Conservation (phyloP, 371 early-diverging fungal species). For the Saksenaea oblongispora region DNA sequence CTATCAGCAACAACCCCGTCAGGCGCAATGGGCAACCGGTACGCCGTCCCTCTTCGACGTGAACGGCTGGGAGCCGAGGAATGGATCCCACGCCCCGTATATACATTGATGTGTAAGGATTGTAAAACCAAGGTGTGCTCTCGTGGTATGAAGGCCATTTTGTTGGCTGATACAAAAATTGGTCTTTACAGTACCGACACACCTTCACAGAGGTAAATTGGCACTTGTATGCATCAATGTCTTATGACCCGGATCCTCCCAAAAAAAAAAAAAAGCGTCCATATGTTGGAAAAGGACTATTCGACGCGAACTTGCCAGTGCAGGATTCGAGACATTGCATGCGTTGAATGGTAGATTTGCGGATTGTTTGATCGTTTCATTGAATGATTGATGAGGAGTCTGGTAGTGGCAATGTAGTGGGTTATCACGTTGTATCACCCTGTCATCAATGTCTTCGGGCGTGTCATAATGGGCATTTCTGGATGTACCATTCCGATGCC, state of each 20-base stretch:
- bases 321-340: slow-evolving; percentile 93
- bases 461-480: slow-evolving; percentile 96
- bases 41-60: not conserved
- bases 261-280: slow-evolving; percentile 58
- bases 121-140: slow-evolving; percentile 61
- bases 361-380: not conserved
- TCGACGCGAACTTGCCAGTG: slow-evolving; percentile 91
- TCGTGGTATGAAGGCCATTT: slow-evolving; percentile 87
- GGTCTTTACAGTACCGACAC: slow-evolving; percentile 87
- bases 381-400: not conserved
- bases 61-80: not conserved
- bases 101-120: slow-evolving; percentile 38
- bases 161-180: slow-evolving; percentile 87
- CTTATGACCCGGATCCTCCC: not conserved
- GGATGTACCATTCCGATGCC: slow-evolving; percentile 94
- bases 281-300: slow-evolving; percentile 89
- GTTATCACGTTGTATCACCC: slow-evolving; percentile 96
- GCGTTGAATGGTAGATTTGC: slow-evolving; percentile 77
- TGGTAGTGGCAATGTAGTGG: slow-evolving; percentile 87
- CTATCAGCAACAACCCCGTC: too few relatives aligned
- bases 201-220: slow-evolving; percentile 76
- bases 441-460: slow-evolving; percentile 89
- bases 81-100: slow-evolving; percentile 26
- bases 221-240: not conserved
- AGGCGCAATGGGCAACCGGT: not conserved